Conservation (phyloP, 2,329 filamentous ascomycete species). For the Microcera coccophila region DNA sequence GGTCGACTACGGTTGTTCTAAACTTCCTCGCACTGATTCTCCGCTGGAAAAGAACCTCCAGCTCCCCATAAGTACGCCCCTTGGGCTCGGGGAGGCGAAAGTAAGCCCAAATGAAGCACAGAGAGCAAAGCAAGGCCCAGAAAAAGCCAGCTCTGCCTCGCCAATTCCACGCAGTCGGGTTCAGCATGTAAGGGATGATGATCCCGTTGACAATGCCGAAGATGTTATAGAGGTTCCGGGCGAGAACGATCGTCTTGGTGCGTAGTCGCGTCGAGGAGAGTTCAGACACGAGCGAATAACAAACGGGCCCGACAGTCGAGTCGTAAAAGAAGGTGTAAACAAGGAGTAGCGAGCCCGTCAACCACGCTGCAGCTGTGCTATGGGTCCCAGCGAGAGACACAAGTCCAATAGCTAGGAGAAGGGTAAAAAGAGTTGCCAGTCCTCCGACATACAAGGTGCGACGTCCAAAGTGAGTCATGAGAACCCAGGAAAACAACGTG, state of each 20-base stretch:
- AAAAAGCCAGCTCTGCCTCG: conserved; percentile 22
- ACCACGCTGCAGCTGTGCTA: conserved; percentile 41
- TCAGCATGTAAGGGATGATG: conserved; percentile 21
- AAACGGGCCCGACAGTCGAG: conserved; percentile 50
- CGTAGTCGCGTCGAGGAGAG: conserved; percentile 33
- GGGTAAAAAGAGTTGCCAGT: conserved; percentile 43
- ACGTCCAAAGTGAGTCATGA: conserved; percentile 6
- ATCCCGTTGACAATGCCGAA: conserved; percentile 16
- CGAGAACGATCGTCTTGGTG: conserved; percentile 29
- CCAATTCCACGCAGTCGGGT: conserved; percentile 20
- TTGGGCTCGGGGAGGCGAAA: conserved; percentile 26
- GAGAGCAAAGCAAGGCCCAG: conserved; percentile 13
- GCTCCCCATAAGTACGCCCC: conserved; percentile 22
- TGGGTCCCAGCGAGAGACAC: conserved; percentile 51
- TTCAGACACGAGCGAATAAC: conserved; percentile 60
- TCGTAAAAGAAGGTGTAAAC: conserved; percentile 40
- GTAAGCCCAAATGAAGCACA: conserved; percentile 17
- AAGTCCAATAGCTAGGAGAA: conserved; percentile 41
- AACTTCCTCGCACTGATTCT: conserved; percentile 15
- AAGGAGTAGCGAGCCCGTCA: conserved; percentile 40
- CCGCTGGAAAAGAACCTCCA: conserved; percentile 19
- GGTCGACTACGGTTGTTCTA: neutral
- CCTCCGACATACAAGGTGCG: conserved; percentile 26
- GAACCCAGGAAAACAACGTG: conserved; percentile 37
- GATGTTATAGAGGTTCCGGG: conserved; percentile 27